Base-by-base conservation (phyloP, 2,329 filamentous ascomycete species). In the Sporothrix brunneoviolacea region DNA sequence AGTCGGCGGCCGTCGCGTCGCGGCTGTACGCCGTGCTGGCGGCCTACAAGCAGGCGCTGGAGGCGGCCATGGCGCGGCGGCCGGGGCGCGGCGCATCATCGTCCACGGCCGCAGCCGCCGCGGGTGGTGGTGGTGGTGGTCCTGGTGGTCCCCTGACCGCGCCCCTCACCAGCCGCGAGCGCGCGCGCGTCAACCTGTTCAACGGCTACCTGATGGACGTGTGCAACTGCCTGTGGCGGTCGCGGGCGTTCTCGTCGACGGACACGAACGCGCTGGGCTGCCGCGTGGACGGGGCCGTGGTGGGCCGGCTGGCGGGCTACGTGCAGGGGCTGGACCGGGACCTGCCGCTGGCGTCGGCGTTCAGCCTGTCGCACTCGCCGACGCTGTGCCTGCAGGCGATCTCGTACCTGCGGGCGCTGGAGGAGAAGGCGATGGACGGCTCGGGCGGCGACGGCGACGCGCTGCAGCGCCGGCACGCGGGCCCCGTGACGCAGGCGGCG, bases 131-230 rank as follows among this genome's bases (percentile, higher is more conserved):
- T n/a, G n/a, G n/a, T n/a, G n/a, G n/a, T n/a, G n/a, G n/a, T n/a
- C n/a, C n/a, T n/a, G n/a, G n/a, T n/a, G n/a, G n/a, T n/a, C n/a
- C 45, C 5, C 24, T 52, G 54, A 42, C 51, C 12, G 51, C 57
- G 27, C 55, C 56, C 16, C 57, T 64, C 6, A 63, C 65, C 16
- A 64, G 69, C 10, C 84, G 83, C 54, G 73, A 80, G 24, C 72
- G 77, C 37, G 68, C 72, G 28, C 79, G 84, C 50, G 78, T 89
- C 36, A 79, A 81, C 56, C 69, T 76, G 21, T 91, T 93, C 69
- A 95, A 95, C 63, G 84, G 84, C 19, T 90, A 86, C 63, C 76
- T 94, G 28, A 91, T 93, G 81, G 89, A 95, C 62, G 77, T 90
- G 28, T 91, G 88, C 70, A 94, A 94, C 62, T 81, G 86, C 45